Evolutionary conservation across 441 rosid species (phyloP), one percentile per base, ranked within the genome.

Genomic region (Euphorbia schlechtendalii): DNA sequence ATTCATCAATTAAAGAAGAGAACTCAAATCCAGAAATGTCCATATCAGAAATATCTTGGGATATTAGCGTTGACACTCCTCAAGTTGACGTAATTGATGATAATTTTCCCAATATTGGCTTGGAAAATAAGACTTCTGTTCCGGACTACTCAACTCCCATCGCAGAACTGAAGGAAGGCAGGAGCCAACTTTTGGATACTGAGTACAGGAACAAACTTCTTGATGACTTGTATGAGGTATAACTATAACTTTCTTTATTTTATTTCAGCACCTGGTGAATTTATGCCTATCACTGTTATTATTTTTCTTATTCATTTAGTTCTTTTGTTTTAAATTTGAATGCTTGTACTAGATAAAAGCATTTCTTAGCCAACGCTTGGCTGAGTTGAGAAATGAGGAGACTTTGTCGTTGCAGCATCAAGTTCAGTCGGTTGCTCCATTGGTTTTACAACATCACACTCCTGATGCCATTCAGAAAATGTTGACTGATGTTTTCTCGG

Each of bases 171-270:
- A 76, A 65, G 78, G 83, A 75, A 75, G 84, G 70, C 67, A 87
- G 92, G 73, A 91, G 99, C 81, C 96, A 82, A 82, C 81, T 94
- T 59, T 72, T 89, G 84, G 95, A 84, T 67, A 87, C 96, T 20
- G 98, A 91, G 65, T 91, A 85, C 79, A 78, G 99, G 71, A 94
- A 87, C 67, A 91, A 83, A 78, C 84, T 94, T 71, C 96, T 94
- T 38, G 98, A 94, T 72, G 98, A 94, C 81, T 79, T 89, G 61
- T 83, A 86, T 54, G 96, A 94, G 98, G 99, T 34, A 34, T 34
- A 55, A 41, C 98, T 34, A 34, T 40, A 52, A 41, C 34, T 54
- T 64, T 28, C 17, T 68, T 54, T 45, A 46, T 58, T 25, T 17
- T 2, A 52, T 65, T 52, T 54, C 27, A 64, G 24, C 21, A 43